Base-by-base conservation (phyloP, 495 filamentous ascomycete species). In the Durotheca rogersii region DNA sequence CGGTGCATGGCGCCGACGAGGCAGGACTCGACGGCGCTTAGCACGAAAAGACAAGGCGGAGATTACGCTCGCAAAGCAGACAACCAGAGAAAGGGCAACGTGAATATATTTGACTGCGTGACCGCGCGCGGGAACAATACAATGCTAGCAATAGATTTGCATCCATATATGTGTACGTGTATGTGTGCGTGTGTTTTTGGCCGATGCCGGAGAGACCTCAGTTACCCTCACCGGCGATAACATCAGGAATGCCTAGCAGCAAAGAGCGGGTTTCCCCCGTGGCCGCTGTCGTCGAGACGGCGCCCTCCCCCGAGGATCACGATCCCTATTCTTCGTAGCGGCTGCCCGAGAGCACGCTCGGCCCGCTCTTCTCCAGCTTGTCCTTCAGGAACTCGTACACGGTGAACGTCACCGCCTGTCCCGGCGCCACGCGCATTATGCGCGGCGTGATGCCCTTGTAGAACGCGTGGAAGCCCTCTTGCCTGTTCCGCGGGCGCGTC, bases 381-480 rank as follows among this genome's bases (percentile, higher is more conserved):
- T 83, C 81, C 75, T 90, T 95, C 48, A 96, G 71, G 50, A 33
- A 95, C 70, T 97, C 93, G 70, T 97, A 97, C 55, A 97, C 90
- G 35, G 90, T 96, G 65, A 97, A 99, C 0, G 93, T 98, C 20
- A 99, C 93, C 18, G 94, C 94, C 74, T 99, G 93, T 40, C 93
- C 93, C 10, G 93, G 93, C 21, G 93, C 93, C 23, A 99, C 93
- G 58, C 93, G 81, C 92, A 97, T 97, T 53, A 98, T 87, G 51
- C 93, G 80, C 6, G 93, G 93, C 42, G 93, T 99, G 70, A 99
- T 97, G 53, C 93, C 93, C 81, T 96, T 96, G 76, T 96, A 99
- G 76, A 99, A 99, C 7, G 92, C 92, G 37, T 87, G 82, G 48
- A 87, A 74, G 7, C 93, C 93, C 69, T 99, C 93, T 69, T 92